Conservation (phyloP, 352 stramenopile species). For the Pythium volutum region DNA sequence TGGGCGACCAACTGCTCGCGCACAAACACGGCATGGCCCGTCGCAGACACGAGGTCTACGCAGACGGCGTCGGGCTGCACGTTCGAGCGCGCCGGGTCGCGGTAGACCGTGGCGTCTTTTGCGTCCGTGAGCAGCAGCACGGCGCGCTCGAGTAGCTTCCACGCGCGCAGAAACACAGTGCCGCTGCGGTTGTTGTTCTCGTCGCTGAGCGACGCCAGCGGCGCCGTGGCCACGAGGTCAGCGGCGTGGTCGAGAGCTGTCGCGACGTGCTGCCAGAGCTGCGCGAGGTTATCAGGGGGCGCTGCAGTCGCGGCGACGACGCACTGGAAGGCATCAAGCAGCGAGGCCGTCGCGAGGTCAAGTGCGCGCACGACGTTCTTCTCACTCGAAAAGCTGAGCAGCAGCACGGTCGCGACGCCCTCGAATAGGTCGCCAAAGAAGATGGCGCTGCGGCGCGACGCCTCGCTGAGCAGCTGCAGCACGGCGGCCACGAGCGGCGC, state of each 20-base stretch:
- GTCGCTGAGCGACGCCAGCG: conserved; percentile 17
- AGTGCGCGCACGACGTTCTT: conserved; percentile 65
- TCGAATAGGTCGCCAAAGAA: conserved; percentile 47
- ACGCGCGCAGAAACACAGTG: conserved; percentile 51
- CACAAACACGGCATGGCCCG: conserved; percentile 28
- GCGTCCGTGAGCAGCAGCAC: conserved; percentile 55
- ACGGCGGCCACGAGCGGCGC: conserved; percentile 52
- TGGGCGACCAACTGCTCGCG: conserved; percentile 37
- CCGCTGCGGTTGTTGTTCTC: conserved; percentile 48
- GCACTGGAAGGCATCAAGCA: conserved; percentile 45
- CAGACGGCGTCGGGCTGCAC: conserved; percentile 66
- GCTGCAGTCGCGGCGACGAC: conserved; percentile 21
- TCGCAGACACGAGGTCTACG: conserved; percentile 42
- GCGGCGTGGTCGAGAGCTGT: conserved; percentile 40
- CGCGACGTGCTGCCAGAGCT: conserved; percentile 39
- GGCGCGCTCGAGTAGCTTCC: conserved; percentile 55
- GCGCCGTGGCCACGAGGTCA: conserved; percentile 36
- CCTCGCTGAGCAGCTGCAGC: conserved; percentile 45
- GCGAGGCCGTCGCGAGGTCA: conserved; percentile 35
- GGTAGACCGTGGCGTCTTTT: conserved; percentile 57
- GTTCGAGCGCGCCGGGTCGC: conserved; percentile 72
- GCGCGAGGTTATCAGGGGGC: conserved; percentile 1
- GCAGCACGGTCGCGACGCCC: conserved; percentile 47
- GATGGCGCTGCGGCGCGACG: conserved; percentile 21
- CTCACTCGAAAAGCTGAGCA: conserved; percentile 71